Evolutionary conservation across 1,284 basidiomycete species (phyloP), one percentile per base, ranked within the genome.

Genomic region (Kwoniella shivajii): DNA sequence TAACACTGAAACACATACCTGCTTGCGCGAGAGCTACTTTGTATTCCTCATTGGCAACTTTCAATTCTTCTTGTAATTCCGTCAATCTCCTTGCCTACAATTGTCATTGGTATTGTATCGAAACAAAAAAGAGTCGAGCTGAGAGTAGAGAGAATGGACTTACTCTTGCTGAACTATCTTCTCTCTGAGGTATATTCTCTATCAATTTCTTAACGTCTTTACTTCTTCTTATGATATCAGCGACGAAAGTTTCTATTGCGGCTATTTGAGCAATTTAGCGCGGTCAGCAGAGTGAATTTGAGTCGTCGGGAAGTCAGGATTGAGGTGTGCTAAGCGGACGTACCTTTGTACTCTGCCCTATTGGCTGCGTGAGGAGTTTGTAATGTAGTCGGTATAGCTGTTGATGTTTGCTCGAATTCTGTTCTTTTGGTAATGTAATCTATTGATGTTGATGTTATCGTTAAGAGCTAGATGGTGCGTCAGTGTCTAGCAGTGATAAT

Each of bases 341-440:
- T 57, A 70, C 69, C 65, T 49, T 65, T 62, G 55, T 74, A 74
- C 20, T 73, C 68, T 38, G 62, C 57, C 31, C 69, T 39, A 29
- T 56, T 43, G 20, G 69, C 72, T 4, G 72, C 71, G n/a, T 64
- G 54, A 3, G 64, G 45, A 1, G 67, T 69, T 29, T 64, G 56
- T 9, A 74, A 56, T 0, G 76, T 75, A 1, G 68, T 60, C 3
- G 76, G 75, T 20, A 78, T 72, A 16, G 64, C 59, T 3, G 59
- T 51, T 16, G 70, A 71, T 13, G 68, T 67, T 52, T 76, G 74
- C 62, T 74, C 73, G 54, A 78, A 77, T 50, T 72, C 68, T 11
- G 76, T 73, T n/a, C 67, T 59, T 55, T 70, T 69, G 33, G 74
- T 75, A 33, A 78, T 75, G 49, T 77, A 78, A 43, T 75, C 70